These are phyloP conservation scores for Blastomyces parvus DNA, from an alignment of 2,329 filamentous ascomycete species.

Conservation along the genomic window DNA sequence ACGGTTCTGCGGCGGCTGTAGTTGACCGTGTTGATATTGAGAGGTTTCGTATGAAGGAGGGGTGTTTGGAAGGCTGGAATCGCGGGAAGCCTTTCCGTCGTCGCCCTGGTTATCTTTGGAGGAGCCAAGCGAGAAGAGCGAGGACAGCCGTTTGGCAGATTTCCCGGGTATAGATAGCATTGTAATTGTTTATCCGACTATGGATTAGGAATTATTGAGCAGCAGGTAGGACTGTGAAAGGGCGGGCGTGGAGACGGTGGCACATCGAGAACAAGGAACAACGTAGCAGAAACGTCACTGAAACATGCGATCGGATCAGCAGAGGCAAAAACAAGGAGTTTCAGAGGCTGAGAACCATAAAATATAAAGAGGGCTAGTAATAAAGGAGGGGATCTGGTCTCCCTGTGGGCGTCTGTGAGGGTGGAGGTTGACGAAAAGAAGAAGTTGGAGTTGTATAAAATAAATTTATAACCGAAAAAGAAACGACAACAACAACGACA, in stretches of 20 bases:
- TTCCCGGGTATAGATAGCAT: constrained; percentile 33
- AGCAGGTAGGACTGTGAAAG: not conserved
- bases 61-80: not conserved
- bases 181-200: constrained; percentile 7
- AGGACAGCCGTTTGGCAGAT: constrained; percentile 38
- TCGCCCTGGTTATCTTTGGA: constrained; percentile 23
- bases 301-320: not conserved
- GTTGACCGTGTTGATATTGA: not conserved
- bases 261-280: not conserved
- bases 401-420: not conserved
- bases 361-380: not conserved
- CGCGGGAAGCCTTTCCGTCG: not conserved
- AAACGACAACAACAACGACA: no score
- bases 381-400: not conserved
- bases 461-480: not conserved
- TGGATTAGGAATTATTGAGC: not conserved
- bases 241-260: not conserved
- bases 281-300: not conserved
- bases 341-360: not conserved
- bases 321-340: not conserved
- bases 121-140: constrained; percentile 35
- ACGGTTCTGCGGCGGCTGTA: not conserved
- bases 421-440: not conserved
- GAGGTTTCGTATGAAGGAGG: not conserved
- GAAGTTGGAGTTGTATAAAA: not conserved